These are phyloP conservation scores for Sutorius eximius DNA, from an alignment of 1,284 basidiomycete species.

Conservation along the genomic window DNA sequence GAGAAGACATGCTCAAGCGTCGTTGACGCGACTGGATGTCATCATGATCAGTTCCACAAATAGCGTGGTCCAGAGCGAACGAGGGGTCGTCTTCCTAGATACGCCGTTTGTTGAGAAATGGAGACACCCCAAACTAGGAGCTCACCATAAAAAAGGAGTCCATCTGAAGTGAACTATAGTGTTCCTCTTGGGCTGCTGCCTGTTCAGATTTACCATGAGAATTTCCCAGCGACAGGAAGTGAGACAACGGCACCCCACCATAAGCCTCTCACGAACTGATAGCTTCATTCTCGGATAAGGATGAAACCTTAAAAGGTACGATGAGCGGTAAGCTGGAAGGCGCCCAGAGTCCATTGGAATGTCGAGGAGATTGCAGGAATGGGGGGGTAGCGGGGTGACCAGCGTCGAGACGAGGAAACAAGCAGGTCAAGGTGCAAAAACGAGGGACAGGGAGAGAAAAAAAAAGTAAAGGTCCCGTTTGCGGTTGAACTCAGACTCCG, in stretches of 20 bases:
- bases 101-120: background rate
- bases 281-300: conserved; percentile 30
- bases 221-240: conserved; percentile 2
- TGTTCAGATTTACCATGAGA: conserved; percentile 7
- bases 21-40: conserved; percentile 9
- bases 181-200: conserved; percentile 1
- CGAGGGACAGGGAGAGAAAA: background rate
- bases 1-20: conserved; percentile 22
- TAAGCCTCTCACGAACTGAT: conserved; percentile 27
- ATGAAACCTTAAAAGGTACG: conserved; percentile 30
- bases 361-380: background rate
- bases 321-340: conserved; percentile 33
- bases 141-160: conserved; percentile 3
- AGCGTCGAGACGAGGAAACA: conserved; percentile 2
- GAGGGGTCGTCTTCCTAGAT: conserved; percentile 14
- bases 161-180: background rate
- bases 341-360: conserved; percentile 20
- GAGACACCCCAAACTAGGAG: background rate
- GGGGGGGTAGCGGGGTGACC: background rate
- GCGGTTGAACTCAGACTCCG: conserved; percentile 20
- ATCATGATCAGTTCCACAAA: conserved; percentile 6
- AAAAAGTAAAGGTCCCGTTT: conserved; percentile 14
- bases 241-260: conserved; percentile 17
- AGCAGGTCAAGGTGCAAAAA: conserved; percentile 2
- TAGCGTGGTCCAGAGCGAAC: conserved; percentile 5